A percentile compares a stretch with the other conserved stretches of the same genome.
phyloP scores from a whole-genome alignment of 1,139 yeast genomes.

The Candida sp. region DNA sequence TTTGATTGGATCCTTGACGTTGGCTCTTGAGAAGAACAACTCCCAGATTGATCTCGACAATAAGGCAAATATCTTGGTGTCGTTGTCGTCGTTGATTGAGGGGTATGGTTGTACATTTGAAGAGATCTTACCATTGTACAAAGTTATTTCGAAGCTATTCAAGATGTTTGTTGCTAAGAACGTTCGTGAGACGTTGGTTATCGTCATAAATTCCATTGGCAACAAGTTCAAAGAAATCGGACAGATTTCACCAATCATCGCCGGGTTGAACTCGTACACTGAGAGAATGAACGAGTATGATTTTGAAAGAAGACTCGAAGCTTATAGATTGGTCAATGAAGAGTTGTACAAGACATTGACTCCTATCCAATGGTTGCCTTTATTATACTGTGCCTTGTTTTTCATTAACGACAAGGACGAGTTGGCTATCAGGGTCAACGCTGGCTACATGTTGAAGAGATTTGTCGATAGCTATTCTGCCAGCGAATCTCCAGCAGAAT shows the following conservation, averaged over 20 bases:
- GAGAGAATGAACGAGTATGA: conserved; percentile 77
- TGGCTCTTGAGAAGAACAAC: conserved; percentile 66
- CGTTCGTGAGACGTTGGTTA: conserved; percentile 64
- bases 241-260: conserved; percentile 54
- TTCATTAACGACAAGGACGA: conserved; percentile 83
- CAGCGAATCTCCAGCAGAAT: conserved; percentile 32
- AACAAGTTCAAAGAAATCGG: conserved; percentile 47
- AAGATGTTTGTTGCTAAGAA: conserved; percentile 59
- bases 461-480: conserved; percentile 64
- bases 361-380: conserved; percentile 78
- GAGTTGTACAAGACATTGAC: conserved; percentile 44
- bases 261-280: conserved; percentile 74
- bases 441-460: conserved; percentile 65
- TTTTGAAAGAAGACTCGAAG: conserved; percentile 72
- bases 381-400: conserved; percentile 69
- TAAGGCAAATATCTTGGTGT: conserved; percentile 61
- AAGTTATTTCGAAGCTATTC: conserved; percentile 62
- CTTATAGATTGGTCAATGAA: conserved; percentile 72
- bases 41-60: conserved; percentile 57
- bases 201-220: conserved; percentile 66
- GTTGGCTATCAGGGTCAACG: conserved; percentile 79
- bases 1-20: conserved; percentile 61
- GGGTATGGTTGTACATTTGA: conserved; percentile 57
- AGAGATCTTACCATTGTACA: conserved; percentile 58
- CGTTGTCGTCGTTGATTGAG: conserved; percentile 57